phyloP scores from a whole-genome alignment of 2,329 filamentous ascomycete genomes.

The Pseudocercospora cruenta region DNA sequence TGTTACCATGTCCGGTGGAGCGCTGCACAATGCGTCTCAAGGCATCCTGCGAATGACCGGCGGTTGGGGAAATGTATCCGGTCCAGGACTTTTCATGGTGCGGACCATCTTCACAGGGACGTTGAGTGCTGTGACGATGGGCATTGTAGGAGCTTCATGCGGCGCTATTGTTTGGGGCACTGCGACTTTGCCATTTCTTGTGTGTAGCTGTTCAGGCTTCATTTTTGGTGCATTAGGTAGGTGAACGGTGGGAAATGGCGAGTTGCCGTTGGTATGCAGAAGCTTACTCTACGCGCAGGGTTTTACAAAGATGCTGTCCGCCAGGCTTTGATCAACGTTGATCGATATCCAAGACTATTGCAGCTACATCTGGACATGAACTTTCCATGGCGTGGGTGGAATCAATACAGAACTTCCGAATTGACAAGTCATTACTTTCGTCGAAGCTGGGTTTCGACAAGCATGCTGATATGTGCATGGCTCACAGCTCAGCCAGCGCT shows the following conservation, averaged over 20 bases:
- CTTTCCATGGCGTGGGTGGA: slow-evolving; percentile 12
- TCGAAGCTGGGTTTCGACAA: slow-evolving; percentile 23
- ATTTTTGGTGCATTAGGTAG: slow-evolving; percentile 16
- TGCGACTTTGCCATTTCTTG: slow-evolving; percentile 18
- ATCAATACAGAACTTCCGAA: slow-evolving; percentile 5
- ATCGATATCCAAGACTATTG: slow-evolving; percentile 16
- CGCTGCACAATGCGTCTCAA: slow-evolving; percentile 12
- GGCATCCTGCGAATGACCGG: slow-evolving; percentile 18
- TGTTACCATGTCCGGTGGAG: slow-evolving; percentile 1
- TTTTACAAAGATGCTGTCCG: slow-evolving; percentile 13
- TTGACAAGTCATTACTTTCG: slow-evolving; percentile 9
- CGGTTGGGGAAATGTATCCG: slow-evolving; percentile 16
- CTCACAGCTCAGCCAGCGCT: slow-evolving; percentile 22
- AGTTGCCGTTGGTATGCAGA: background rate
- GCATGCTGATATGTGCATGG: slow-evolving; percentile 19
- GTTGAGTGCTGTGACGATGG: slow-evolving; percentile 13
- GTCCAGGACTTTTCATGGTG: slow-evolving; percentile 21
- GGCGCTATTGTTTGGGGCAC: slow-evolving; percentile 13
- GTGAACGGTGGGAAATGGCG: background rate
- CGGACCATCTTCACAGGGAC: slow-evolving; percentile 17
- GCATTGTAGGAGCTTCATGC: slow-evolving; percentile 9
- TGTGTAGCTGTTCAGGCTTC: slow-evolving; percentile 15
- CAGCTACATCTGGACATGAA: slow-evolving; percentile 23
- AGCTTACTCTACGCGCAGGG: background rate
- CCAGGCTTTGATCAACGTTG: slow-evolving; percentile 15